phyloP scores from a whole-genome alignment of 495 filamentous ascomycete species.

The Penicillium riverlandense region DNA sequence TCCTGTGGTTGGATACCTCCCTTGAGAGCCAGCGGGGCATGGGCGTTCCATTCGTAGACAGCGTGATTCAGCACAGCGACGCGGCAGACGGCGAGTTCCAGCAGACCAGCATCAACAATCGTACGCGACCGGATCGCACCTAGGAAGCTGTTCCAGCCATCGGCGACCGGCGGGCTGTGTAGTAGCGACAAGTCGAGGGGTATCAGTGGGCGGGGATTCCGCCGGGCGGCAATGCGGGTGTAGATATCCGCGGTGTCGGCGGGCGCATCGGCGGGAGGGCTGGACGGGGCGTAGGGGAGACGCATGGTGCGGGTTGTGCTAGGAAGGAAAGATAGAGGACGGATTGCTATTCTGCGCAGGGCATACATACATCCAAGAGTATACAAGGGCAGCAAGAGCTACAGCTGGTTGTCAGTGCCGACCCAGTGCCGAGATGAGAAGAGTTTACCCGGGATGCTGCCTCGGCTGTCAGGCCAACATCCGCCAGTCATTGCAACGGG shows the following conservation, averaged over 20 bases:
- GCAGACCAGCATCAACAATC: conserved; percentile 52
- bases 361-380: too few relatives aligned
- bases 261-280: conserved; percentile 23
- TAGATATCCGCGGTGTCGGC: conserved; percentile 44
- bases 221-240: conserved; percentile 51
- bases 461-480: too few relatives aligned
- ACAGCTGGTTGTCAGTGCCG: too few relatives aligned
- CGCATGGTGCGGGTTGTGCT: conserved; percentile 44
- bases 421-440: too few relatives aligned
- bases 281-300: conserved; percentile 54
- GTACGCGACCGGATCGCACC: conserved; percentile 58
- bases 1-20: conserved; percentile 32
- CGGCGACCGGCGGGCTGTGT: conserved; percentile 60
- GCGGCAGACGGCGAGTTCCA: conserved; percentile 36
- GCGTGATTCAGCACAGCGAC: conserved; percentile 68
- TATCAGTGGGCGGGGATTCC: conserved; percentile 54
- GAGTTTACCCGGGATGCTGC: too few relatives aligned
- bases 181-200: conserved; percentile 63
- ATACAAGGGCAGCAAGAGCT: too few relatives aligned
- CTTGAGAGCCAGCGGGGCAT: conserved; percentile 55
- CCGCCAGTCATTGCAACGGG: too few relatives aligned
- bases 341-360: too few relatives aligned
- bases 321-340: too few relatives aligned
- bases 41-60: conserved; percentile 74
- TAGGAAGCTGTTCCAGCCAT: conserved; percentile 73